A percentile compares a stretch with the other conserved stretches of the same genome.
These are phyloP conservation scores for Hypholoma fasciculare DNA, from an alignment of 768 basidiomycete genomes.

Conservation along the genomic window DNA sequence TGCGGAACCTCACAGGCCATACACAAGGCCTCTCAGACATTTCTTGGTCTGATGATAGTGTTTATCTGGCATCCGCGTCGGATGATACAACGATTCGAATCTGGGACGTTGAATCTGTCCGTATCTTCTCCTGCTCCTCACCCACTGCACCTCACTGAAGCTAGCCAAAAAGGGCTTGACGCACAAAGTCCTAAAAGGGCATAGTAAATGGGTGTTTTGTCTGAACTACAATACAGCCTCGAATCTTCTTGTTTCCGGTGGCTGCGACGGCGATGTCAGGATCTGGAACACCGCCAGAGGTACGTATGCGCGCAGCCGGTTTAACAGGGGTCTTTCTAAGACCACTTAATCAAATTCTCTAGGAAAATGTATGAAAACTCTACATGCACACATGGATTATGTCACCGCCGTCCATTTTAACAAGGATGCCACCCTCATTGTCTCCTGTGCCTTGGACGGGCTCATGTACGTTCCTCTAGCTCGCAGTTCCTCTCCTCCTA, in stretches of 20 bases:
- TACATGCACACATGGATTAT: constrained; percentile 93
- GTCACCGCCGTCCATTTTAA: constrained; percentile 96
- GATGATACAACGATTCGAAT: constrained; percentile 90
- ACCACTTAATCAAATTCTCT: background rate
- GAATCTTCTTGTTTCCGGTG: constrained; percentile 88
- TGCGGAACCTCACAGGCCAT: constrained; percentile 75
- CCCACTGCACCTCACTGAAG: background rate
- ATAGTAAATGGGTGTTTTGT: constrained; percentile 88
- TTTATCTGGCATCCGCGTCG: constrained; percentile 85
- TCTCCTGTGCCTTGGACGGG: constrained; percentile 91
- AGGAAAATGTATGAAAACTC: constrained; percentile 84
- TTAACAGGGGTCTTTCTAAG: background rate
- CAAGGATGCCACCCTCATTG: constrained; percentile 85
- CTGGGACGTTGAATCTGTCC: constrained; percentile 83
- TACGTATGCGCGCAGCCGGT: constrained; percentile 27
- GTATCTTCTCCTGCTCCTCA: constrained; percentile 24
- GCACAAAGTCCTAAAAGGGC: constrained; percentile 73
- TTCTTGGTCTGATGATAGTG: constrained; percentile 84
- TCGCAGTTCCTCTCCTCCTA: background rate
- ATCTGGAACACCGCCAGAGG: constrained; percentile 91
- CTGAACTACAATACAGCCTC: constrained; percentile 89
- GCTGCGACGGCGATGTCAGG: constrained; percentile 88
- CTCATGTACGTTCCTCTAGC: constrained; percentile 67
- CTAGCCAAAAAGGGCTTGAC: constrained; percentile 55
- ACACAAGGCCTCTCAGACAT: constrained; percentile 86